Conservation (phyloP, 495 filamentous ascomycete genomes). For the Penicillium taxi region DNA sequence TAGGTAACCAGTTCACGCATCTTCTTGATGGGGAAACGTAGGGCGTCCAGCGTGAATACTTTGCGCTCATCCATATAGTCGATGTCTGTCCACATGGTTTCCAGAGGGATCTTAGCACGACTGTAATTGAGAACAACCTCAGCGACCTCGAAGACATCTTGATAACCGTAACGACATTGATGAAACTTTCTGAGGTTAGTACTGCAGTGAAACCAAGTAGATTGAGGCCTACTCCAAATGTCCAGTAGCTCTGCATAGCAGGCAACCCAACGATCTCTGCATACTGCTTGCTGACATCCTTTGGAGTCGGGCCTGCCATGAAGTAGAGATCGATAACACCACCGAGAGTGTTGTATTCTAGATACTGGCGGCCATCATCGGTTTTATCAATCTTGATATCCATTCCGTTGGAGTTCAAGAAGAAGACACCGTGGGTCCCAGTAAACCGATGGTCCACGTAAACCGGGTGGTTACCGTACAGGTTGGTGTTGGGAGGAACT, state of each 20-base stretch:
- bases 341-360: constrained; percentile 79
- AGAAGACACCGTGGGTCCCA: constrained; percentile 74
- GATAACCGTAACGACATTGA: constrained; percentile 76
- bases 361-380: constrained; percentile 54
- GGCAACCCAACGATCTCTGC: constrained; percentile 59
- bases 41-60: constrained; percentile 68
- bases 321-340: constrained; percentile 84
- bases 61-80: constrained; percentile 63
- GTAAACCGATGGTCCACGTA: constrained; percentile 70
- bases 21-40: constrained; percentile 58
- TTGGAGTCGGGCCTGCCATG: constrained; percentile 62
- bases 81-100: constrained; percentile 89
- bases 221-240: constrained; percentile 48
- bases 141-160: constrained; percentile 67
- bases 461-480: constrained; percentile 78
- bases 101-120: constrained; percentile 64
- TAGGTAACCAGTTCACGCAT: constrained; percentile 63
- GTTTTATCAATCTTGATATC: constrained; percentile 73
- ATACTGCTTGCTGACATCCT: constrained; percentile 68
- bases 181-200: constrained; percentile 46
- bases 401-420: constrained; percentile 81
- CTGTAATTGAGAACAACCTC: constrained; percentile 78
- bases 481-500: constrained; percentile 59
- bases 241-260: constrained; percentile 80
- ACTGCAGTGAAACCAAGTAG: not conserved